Conservation (phyloP, 2,329 filamentous ascomycete species). For the Beauveria brongniartii region DNA sequence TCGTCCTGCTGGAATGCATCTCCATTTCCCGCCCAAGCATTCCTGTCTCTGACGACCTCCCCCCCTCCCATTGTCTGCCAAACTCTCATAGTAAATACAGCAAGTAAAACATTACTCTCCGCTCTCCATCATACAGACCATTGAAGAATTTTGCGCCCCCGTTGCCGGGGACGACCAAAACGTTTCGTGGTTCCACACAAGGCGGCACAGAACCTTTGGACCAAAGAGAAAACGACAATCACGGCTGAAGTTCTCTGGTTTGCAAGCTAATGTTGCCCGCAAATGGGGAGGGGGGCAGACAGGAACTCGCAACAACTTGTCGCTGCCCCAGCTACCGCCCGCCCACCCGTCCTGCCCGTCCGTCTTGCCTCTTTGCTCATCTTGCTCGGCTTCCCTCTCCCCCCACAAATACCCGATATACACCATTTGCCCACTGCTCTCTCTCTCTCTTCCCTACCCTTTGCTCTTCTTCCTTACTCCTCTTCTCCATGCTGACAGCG, state of each 20-base stretch:
- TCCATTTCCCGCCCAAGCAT: constrained; percentile 5
- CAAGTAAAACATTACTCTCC: neutral
- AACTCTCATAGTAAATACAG: neutral
- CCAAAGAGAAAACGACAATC: too few relatives aligned
- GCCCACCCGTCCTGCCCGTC: neutral
- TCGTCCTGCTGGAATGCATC: constrained; percentile 3
- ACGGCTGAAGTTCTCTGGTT: too few relatives aligned
- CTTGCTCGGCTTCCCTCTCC: neutral
- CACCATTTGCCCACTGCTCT: neutral
- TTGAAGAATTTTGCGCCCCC: neutral
- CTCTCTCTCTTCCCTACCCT: neutral
- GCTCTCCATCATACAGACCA: neutral
- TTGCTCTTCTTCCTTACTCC: neutral
- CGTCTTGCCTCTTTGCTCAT: neutral
- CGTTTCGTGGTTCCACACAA: too few relatives aligned
- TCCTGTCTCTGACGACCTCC: neutral
- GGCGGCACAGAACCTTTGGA: too few relatives aligned
- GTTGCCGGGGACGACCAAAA: constrained; percentile 3
- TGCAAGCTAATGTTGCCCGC: too few relatives aligned
- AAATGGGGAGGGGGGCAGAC: neutral
- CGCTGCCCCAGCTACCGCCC: constrained; percentile 9
- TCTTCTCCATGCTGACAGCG: neutral
- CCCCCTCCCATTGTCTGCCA: neutral
- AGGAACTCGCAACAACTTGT: neutral
- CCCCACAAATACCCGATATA: constrained; percentile 11